These are phyloP conservation scores for Rutstroemia sp. DNA, from an alignment of 2,329 filamentous ascomycete species.

Conservation along the genomic window DNA sequence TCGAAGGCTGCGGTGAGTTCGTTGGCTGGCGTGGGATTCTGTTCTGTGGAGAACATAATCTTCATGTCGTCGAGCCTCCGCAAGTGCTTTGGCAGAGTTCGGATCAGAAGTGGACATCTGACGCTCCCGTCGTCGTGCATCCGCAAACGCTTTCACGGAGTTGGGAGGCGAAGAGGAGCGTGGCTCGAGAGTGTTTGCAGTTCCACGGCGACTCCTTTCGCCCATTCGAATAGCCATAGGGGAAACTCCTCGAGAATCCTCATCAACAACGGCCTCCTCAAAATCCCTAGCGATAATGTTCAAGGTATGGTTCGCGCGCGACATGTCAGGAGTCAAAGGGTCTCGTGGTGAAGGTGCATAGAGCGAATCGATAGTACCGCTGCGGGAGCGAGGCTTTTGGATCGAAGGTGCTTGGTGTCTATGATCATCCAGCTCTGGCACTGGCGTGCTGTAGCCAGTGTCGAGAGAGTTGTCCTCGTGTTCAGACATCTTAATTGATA, in stretches of 20 bases:
- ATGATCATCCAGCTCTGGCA: constrained; percentile 83
- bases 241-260: constrained; percentile 49
- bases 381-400: constrained; percentile 52
- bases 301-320: constrained; percentile 33
- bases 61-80: constrained; percentile 72
- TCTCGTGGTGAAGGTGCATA: constrained; percentile 40
- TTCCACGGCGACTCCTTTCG: constrained; percentile 40
- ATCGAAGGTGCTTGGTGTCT: constrained; percentile 57
- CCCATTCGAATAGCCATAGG: constrained; percentile 20
- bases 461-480: constrained; percentile 52
- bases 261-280: constrained; percentile 77
- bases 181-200: constrained; percentile 49
- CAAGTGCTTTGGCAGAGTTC: constrained; percentile 93
- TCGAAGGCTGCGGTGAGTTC: constrained; percentile 47
- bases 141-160: constrained; percentile 94
- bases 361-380: constrained; percentile 68
- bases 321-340: constrained; percentile 31
- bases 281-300: constrained; percentile 67
- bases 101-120: constrained; percentile 54
- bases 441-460: constrained; percentile 63
- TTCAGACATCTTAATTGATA: constrained; percentile 56
- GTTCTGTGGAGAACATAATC: constrained; percentile 59
- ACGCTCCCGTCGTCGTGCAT: constrained; percentile 77
- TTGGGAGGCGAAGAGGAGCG: constrained; percentile 84
- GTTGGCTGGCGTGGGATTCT: constrained; percentile 60